Evolutionary conservation across 2,329 filamentous ascomycete genomes (phyloP).

Genomic region (Eutypa lata): DNA sequence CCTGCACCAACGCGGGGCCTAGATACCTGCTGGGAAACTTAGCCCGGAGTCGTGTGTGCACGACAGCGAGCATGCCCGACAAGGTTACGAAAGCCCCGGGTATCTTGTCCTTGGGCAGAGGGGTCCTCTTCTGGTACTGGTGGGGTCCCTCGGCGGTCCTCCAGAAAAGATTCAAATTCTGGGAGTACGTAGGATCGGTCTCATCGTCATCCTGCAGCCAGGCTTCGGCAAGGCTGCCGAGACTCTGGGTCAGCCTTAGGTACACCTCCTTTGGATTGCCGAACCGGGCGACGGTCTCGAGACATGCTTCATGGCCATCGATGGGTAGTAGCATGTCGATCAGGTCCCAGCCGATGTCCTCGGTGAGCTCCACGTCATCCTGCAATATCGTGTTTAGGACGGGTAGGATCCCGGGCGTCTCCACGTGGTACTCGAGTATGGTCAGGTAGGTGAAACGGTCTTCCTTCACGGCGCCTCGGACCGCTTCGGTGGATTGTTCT

Average conservation of each 20-base stretch:
- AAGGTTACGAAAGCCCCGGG: constrained; percentile 62
- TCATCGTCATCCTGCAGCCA: constrained; percentile 27
- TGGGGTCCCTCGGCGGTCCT: no score
- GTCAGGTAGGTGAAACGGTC: constrained; percentile 77
- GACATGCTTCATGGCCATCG: constrained; percentile 65
- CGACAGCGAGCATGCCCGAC: constrained; percentile 67
- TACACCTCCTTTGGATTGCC: constrained; percentile 82
- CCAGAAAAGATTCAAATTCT: no score
- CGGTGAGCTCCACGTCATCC: constrained; percentile 65
- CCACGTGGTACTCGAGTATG: constrained; percentile 69
- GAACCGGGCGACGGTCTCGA: constrained; percentile 70
- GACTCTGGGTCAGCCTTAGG: constrained; percentile 72
- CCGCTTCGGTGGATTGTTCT: constrained; percentile 26
- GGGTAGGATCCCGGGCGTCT: constrained; percentile 61
- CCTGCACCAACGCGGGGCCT: constrained; percentile 70
- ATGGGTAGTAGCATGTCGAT: constrained; percentile 71
- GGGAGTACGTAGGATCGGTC: constrained; percentile 24
- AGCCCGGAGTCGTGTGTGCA: constrained; percentile 73
- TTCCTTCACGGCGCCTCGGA: constrained; percentile 29
- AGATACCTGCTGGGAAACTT: constrained; percentile 77
- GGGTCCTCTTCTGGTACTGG: constrained; percentile 11
- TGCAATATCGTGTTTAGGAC: constrained; percentile 66
- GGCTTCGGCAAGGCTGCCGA: constrained; percentile 56
- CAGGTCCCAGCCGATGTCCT: constrained; percentile 81
- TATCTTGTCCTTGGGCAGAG: constrained; percentile 20